Base-by-base conservation (phyloP, 2,329 filamentous ascomycete species). In the Penicillium sp. region DNA sequence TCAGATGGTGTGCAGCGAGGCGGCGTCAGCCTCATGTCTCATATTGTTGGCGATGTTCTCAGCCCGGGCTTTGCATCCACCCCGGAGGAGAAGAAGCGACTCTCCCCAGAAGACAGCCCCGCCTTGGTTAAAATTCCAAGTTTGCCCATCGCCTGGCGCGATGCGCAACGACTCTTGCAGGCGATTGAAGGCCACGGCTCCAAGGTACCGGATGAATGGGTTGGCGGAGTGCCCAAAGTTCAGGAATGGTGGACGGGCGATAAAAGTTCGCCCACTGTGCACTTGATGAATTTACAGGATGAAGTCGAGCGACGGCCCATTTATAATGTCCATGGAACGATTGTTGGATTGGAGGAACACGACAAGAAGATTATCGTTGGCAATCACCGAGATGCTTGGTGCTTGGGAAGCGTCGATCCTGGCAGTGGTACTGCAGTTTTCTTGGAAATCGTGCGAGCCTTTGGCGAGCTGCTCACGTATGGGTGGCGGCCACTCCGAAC, bases 401-500 rank as follows among this genome's bases (percentile, higher is more conserved):
- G 91, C 56, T 92, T 95, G 72, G 95, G 95, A 59, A 91, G 92
- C 28, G 88, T 88, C 0, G 91, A 95, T 71, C 91, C 95, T 1
- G 92, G 93, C 67, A 91, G 91, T 58, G 95, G 94, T 30, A 96
- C 93, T 0, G 94, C 94, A 5, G 85, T 98, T 44, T 90, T 99
- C 84, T 85, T 98, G 58, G 95, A 99, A 79, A 84, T 98, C 61
- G 89, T 91, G 24, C 88, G 91, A 49, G 88, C 97, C 53, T 91
- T 99, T 70, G 92, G 93, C 44, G 88, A 92, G 65, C 85, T 98
- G 17, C 83, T 89, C 24, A 78, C 83, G 17, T 86, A 88, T 60
- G 94, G 93, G 57, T 99, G 95, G 95, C 86, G 91, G 28, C 95
- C 95, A 1, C 83, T 96, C 17, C 89, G 95, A n/a, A 96, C 92